phyloP scores from a whole-genome alignment of 2,329 filamentous ascomycete species.

The Neofusicoccum umdonicola region DNA sequence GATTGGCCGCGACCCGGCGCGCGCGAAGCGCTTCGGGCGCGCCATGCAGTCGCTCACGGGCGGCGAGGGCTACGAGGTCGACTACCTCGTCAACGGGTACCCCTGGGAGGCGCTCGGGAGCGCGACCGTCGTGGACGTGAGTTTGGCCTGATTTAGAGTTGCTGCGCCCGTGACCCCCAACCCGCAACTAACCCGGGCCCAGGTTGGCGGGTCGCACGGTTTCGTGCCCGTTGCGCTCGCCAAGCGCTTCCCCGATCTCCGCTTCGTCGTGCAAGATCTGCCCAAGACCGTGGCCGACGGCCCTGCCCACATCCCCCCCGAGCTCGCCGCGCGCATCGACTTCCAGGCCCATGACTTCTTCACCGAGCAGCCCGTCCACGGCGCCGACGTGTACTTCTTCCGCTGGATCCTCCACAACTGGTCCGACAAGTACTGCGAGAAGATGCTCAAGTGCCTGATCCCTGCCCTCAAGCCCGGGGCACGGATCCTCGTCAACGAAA shows the following conservation, averaged over 20 bases:
- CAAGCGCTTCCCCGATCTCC: constrained; percentile 14
- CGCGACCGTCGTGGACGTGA: constrained; percentile 20
- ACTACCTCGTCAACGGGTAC: constrained; percentile 20
- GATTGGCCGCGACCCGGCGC: constrained; percentile 18
- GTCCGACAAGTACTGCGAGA: constrained; percentile 36
- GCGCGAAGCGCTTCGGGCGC: constrained; percentile 20
- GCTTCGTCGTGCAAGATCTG: constrained; percentile 23
- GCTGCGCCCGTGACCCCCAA: neutral
- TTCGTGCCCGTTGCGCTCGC: constrained; percentile 20
- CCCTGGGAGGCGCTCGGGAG: constrained; percentile 19
- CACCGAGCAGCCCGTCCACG: constrained; percentile 25
- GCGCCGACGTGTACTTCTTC: constrained; percentile 38
- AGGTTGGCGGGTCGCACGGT: constrained; percentile 22
- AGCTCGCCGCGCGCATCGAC: constrained; percentile 19
- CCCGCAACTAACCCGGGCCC: neutral
- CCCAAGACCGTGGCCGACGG: constrained; percentile 20
- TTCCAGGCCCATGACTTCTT: constrained; percentile 31
- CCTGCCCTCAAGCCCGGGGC: constrained; percentile 20
- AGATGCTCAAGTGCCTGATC: constrained; percentile 25
- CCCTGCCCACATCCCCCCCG: constrained; percentile 17
- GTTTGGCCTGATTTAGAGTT: neutral
- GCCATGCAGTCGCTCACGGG: constrained; percentile 19
- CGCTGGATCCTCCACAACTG: constrained; percentile 43
- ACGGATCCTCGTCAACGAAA: constrained; percentile 21
- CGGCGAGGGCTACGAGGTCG: constrained; percentile 20